phyloP scores from a whole-genome alignment of 108 stramenopile species.

The Licmophora abbreviata region DNA sequence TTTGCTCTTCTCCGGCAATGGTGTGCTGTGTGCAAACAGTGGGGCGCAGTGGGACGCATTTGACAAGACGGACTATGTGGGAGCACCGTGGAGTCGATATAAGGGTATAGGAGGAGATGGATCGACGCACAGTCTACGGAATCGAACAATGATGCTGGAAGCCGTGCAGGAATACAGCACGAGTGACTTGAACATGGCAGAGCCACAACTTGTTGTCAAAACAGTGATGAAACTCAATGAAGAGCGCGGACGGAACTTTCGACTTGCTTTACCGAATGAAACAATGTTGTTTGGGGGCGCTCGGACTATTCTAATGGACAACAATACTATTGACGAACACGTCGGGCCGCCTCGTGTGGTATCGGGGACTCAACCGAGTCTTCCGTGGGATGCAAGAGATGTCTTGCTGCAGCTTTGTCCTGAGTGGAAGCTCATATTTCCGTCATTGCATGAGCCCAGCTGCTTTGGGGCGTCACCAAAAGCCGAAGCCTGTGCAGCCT shows the following conservation, averaged over 20 bases:
- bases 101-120: slow-evolving; percentile 37
- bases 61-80: slow-evolving; percentile 23
- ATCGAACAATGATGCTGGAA: slow-evolving; percentile 32
- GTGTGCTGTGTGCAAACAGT: not conserved
- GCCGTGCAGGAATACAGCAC: slow-evolving; percentile 15
- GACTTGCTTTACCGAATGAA: slow-evolving; percentile 10
- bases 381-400: slow-evolving; percentile 26
- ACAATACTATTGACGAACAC: slow-evolving; percentile 1
- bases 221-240: slow-evolving; percentile 17
- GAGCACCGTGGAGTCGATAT: slow-evolving; percentile 25
- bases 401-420: slow-evolving; percentile 34
- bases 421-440: slow-evolving; percentile 46
- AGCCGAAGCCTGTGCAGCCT: slow-evolving; percentile 26
- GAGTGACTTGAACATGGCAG: slow-evolving; percentile 10
- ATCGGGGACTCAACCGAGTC: slow-evolving; percentile 32
- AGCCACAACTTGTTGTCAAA: slow-evolving; percentile 21
- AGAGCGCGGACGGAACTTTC: slow-evolving; percentile 3
- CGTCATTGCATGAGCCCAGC: slow-evolving; percentile 42
- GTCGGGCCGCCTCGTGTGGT: slow-evolving; percentile 26
- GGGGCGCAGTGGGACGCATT: slow-evolving; percentile 7
- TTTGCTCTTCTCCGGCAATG: slow-evolving; percentile 1
- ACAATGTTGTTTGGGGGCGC: slow-evolving; percentile 30
- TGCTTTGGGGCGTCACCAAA: slow-evolving; percentile 66
- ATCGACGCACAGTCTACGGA: slow-evolving; percentile 26
- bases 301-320: not conserved